Percentiles rank a stretch among this genome's conserved stretches.
Evolutionary conservation across 257 asterid species (phyloP).

Genomic region (Lantana camara): DNA sequence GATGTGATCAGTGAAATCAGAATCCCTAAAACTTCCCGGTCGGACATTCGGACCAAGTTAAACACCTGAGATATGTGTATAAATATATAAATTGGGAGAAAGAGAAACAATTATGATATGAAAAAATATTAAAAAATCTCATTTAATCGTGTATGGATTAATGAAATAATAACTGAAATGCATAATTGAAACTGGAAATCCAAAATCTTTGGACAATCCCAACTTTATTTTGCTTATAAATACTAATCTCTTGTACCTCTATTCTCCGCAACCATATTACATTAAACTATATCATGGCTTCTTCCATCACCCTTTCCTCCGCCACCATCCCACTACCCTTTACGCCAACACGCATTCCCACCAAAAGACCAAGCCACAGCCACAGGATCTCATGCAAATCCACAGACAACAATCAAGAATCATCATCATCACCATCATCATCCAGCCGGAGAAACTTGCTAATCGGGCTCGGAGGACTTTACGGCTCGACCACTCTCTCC

Average conservation of each 20-base stretch:
- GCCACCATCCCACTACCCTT: constrained; percentile 3
- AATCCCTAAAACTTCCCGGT: too few species aligned
- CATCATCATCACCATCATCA: constrained; percentile 13
- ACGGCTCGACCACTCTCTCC: constrained; percentile 58
- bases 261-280: neutral
- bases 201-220: too few species aligned
- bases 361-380: constrained; percentile 26
- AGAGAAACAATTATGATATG: too few species aligned
- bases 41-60: too few species aligned
- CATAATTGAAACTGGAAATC: too few species aligned
- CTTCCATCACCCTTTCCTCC: constrained; percentile 32
- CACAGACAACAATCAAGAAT: constrained; percentile 24
- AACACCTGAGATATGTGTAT: too few species aligned
- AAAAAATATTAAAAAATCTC: too few species aligned
- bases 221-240: constrained; percentile 5
- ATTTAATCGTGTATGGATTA: too few species aligned
- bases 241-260: neutral
- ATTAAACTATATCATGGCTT: constrained; percentile 55
- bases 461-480: constrained; percentile 70
- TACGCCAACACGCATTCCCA: constrained; percentile 32
- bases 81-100: too few species aligned
- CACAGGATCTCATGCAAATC: constrained; percentile 55
- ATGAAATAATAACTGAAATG: too few species aligned
- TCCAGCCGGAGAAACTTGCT: constrained; percentile 58
- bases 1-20: too few species aligned